phyloP scores from a whole-genome alignment of 768 basidiomycete species.

The Pleurotus cornucopiae region DNA sequence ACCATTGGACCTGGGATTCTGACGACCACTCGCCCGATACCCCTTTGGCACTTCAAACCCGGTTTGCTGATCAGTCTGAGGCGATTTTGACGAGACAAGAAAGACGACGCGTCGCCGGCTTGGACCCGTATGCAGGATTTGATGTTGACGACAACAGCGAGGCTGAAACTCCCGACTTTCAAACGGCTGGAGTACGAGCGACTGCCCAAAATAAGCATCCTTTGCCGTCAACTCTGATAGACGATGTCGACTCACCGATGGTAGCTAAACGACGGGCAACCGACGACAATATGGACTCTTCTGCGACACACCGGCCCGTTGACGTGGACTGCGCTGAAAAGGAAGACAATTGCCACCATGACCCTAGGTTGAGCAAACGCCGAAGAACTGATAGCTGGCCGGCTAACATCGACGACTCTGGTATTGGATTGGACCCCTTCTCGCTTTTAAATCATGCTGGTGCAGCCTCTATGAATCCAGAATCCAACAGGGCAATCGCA shows the following conservation, averaged over 20 bases:
- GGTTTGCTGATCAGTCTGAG: slow-evolving; percentile 16
- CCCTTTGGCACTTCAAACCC: not conserved
- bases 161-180: not conserved
- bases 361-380: not conserved
- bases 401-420: slow-evolving; percentile 11
- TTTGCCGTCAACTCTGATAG: not conserved
- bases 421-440: slow-evolving; percentile 13
- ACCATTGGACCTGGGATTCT: slow-evolving; percentile 11
- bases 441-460: slow-evolving; percentile 8
- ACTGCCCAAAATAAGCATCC: not conserved
- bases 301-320: not conserved
- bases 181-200: not conserved
- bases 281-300: too few species aligned
- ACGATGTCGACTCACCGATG: too few species aligned
- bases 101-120: slow-evolving; percentile 19
- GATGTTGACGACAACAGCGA: slow-evolving; percentile 2
- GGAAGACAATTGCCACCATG: not conserved
- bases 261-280: not conserved
- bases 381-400: slow-evolving; percentile 7
- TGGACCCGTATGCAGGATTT: slow-evolving; percentile 9
- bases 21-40: slow-evolving; percentile 8
- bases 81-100: slow-evolving; percentile 41
- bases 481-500: not conserved
- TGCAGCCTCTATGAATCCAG: not conserved
- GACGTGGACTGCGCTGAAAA: not conserved